Evolutionary conservation across 495 filamentous ascomycete species (phyloP).

Genomic region (Friedmanniomyces endolithicus): DNA sequence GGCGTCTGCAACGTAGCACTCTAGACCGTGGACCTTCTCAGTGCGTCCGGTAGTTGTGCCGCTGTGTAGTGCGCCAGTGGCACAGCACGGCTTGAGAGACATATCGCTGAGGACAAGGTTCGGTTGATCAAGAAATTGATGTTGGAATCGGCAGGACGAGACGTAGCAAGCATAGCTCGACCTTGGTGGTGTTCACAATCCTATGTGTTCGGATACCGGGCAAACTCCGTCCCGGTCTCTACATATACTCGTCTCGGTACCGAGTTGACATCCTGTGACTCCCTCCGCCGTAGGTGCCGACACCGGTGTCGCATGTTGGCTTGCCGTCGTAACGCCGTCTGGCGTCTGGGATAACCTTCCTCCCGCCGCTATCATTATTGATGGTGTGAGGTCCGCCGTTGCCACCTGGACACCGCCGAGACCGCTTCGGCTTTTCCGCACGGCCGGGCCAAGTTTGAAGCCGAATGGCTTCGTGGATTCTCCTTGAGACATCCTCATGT

Average conservation of each 20-base stretch:
- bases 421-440: too few relatives aligned
- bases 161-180: neutral
- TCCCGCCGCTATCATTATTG: neutral
- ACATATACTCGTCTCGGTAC: too few relatives aligned
- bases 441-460: too few relatives aligned
- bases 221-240: neutral
- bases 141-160: neutral
- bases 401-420: too few relatives aligned
- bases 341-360: neutral
- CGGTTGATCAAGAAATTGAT: too few relatives aligned
- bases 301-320: too few relatives aligned
- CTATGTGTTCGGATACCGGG: neutral
- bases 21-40: slow-evolving; percentile 23
- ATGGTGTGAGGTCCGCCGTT: neutral
- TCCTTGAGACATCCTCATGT: too few relatives aligned
- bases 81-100: slow-evolving; percentile 21
- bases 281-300: too few relatives aligned
- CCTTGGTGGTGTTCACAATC: neutral
- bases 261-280: neutral
- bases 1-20: slow-evolving; percentile 25
- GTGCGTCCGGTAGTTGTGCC: slow-evolving; percentile 21
- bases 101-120: neutral
- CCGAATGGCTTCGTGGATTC: too few relatives aligned
- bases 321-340: too few relatives aligned
- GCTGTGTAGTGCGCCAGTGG: slow-evolving; percentile 23